Conservation (phyloP, 169 alveolate species). For the Eimeria sp. region DNA sequence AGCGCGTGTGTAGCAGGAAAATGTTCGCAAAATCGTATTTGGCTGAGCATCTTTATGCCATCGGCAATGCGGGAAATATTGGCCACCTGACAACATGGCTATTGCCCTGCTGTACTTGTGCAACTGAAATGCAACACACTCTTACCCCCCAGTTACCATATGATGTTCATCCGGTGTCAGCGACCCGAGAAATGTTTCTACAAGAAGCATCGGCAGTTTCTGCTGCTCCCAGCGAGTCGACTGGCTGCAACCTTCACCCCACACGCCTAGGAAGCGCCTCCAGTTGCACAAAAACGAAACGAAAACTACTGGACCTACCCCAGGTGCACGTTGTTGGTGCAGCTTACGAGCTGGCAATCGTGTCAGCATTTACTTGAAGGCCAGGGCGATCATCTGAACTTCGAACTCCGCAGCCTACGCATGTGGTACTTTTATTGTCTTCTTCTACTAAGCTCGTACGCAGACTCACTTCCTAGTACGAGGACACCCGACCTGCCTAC, state of each 20-base stretch:
- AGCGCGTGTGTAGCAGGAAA: not conserved
- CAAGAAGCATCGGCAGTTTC: not conserved
- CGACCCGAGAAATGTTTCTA: not conserved
- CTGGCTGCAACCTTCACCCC: not conserved
- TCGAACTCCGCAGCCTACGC: not conserved
- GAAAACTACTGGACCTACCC: not conserved
- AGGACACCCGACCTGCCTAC: not conserved
- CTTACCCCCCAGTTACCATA: not conserved
- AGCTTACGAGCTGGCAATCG: not conserved
- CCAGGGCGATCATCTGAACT: not conserved
- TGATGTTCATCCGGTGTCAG: not conserved
- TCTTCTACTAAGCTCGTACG: not conserved
- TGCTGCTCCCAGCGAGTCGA: not conserved
- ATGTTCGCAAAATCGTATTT: not conserved
- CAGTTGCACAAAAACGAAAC: not conserved
- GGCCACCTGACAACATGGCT: not conserved
- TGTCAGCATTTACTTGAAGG: not conserved
- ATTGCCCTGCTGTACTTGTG: not conserved
- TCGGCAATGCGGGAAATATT: not conserved
- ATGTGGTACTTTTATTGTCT: not conserved
- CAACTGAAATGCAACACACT: not conserved
- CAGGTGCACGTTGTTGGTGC: not conserved
- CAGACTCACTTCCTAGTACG: not conserved
- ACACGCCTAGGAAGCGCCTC: not conserved
- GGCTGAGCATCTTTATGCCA: too few species aligned